Percentiles rank a stretch among this genome's conserved stretches.
Evolutionary conservation across 129 eudicot genomes (phyloP).

Genomic region (Saposhnikovia divaricata): DNA sequence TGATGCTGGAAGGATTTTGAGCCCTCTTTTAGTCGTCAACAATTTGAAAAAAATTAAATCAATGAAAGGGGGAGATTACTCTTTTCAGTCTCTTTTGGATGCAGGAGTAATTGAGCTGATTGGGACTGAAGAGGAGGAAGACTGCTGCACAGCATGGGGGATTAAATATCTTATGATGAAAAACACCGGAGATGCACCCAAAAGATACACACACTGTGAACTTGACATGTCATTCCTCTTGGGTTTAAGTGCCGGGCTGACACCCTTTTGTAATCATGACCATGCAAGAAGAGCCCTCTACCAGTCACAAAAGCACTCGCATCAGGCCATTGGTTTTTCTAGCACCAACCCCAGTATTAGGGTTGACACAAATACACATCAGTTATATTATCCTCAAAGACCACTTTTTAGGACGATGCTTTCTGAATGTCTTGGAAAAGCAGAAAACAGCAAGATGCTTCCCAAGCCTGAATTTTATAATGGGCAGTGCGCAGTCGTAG

Average conservation of each 20-base stretch:
- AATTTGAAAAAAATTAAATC: constrained; percentile 44
- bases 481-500: constrained; percentile 88
- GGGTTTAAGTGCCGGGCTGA: constrained; percentile 75
- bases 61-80: constrained; percentile 44
- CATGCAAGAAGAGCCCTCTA: constrained; percentile 75
- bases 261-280: constrained; percentile 85
- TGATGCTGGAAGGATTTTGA: constrained; percentile 93
- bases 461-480: constrained; percentile 37
- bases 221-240: constrained; percentile 63
- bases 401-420: constrained; percentile 64
- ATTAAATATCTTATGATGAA: constrained; percentile 41
- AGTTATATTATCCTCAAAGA: constrained; percentile 71
- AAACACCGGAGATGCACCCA: constrained; percentile 26
- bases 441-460: constrained; percentile 26
- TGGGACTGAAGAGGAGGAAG: constrained; percentile 91
- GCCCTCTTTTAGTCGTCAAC: constrained; percentile 69
- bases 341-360: constrained; percentile 69
- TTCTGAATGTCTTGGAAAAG: constrained; percentile 63
- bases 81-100: constrained; percentile 62
- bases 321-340: constrained; percentile 78
- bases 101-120: constrained; percentile 70
- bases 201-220: constrained; percentile 76
- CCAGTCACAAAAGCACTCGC: constrained; percentile 86
- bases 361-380: constrained; percentile 60
- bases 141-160: constrained; percentile 87